Percentiles rank a stretch among this genome's conserved stretches.
Evolutionary conservation across 1,139 yeast species (phyloP).

Genomic region (Debaryomyces udenii): DNA sequence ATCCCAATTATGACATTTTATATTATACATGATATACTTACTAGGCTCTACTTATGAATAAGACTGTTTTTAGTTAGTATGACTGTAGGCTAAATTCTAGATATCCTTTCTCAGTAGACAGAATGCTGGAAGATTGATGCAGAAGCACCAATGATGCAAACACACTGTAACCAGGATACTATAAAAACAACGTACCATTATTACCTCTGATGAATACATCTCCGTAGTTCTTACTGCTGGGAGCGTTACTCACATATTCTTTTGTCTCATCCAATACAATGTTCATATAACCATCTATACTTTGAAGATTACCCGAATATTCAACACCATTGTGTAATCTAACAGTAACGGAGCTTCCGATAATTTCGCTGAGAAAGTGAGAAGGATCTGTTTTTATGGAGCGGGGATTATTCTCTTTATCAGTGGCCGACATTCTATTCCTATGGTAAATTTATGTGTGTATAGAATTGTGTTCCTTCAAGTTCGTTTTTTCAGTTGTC

Average conservation of each 20-base stretch:
- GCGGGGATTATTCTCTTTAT: neutral
- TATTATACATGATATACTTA: constrained; percentile 13
- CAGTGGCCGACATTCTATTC: constrained; percentile 3
- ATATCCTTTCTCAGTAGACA: too few relatives aligned
- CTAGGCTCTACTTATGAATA: constrained; percentile 49
- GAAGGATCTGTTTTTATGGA: constrained; percentile 58
- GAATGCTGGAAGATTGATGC: too few relatives aligned
- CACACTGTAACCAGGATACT: neutral
- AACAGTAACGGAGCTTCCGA: constrained; percentile 80
- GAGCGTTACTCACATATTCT: constrained; percentile 62
- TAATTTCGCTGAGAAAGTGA: constrained; percentile 75
- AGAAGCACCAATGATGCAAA: neutral
- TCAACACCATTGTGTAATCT: constrained; percentile 87
- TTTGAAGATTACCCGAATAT: constrained; percentile 72
- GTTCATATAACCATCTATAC: constrained; percentile 97
- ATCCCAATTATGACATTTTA: constrained; percentile 1
- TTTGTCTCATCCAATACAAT: constrained; percentile 79
- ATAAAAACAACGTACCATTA: constrained; percentile 61
- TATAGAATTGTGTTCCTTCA: too few relatives aligned
- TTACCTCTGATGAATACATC: constrained; percentile 96
- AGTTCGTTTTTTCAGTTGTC: too few relatives aligned
- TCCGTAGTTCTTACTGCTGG: constrained; percentile 62
- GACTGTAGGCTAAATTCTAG: too few relatives aligned
- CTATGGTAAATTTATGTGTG: neutral
- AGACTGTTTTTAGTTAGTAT: constrained; percentile 33